Conservation (phyloP, 2,329 filamentous ascomycete species). For the Cladosporium sp. region DNA sequence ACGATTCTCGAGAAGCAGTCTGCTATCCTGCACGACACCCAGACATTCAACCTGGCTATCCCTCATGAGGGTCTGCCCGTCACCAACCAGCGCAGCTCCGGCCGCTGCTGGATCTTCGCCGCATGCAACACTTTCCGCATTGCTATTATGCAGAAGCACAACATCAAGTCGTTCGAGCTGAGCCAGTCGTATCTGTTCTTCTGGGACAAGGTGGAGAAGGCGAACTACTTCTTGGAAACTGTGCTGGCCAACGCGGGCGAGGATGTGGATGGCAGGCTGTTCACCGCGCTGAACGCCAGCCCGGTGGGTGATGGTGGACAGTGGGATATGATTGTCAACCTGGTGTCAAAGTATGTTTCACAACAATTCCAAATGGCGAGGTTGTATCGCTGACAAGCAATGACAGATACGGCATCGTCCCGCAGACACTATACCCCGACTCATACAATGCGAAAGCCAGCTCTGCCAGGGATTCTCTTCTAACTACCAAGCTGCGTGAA, state of each 20-base stretch:
- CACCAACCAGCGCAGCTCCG: constrained; percentile 75
- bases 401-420: constrained; percentile 75
- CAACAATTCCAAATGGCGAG: not conserved
- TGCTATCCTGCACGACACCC: constrained; percentile 61
- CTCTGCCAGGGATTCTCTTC: constrained; percentile 60
- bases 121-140: constrained; percentile 87
- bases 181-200: constrained; percentile 84
- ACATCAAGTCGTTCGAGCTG: constrained; percentile 73
- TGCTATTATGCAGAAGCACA: constrained; percentile 78
- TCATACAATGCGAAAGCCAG: constrained; percentile 71
- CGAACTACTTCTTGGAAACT: constrained; percentile 83
- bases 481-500: constrained; percentile 83
- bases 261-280: constrained; percentile 64
- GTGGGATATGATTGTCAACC: constrained; percentile 85
- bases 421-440: constrained; percentile 75
- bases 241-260: constrained; percentile 67
- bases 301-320: constrained; percentile 78
- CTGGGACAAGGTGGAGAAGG: constrained; percentile 90
- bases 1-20: constrained; percentile 59
- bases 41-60: constrained; percentile 78
- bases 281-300: constrained; percentile 61
- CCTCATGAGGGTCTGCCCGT: constrained; percentile 75
- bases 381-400: not conserved
- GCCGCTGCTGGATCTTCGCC: constrained; percentile 87
- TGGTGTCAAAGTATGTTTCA: constrained; percentile 71